phyloP scores from a whole-genome alignment of 495 filamentous ascomycete genomes.

The Penicillium mononematosum region DNA sequence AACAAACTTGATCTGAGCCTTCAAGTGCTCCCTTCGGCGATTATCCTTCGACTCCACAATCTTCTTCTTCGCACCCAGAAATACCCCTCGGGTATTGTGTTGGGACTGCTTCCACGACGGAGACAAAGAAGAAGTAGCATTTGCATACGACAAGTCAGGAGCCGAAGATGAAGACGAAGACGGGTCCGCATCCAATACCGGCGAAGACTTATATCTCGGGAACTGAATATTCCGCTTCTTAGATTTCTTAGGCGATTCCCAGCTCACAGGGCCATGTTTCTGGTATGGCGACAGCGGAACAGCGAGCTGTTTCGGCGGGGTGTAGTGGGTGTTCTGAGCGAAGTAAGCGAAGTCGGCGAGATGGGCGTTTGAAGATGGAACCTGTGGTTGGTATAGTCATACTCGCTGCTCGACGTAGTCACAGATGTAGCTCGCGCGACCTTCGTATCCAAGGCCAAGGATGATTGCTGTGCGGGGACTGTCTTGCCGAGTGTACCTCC shows the following conservation, averaged over 20 bases:
- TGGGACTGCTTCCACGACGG: conserved; percentile 28
- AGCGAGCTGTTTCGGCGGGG: conserved; percentile 31
- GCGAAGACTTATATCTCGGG: conserved; percentile 17
- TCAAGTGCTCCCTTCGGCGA: conserved; percentile 39
- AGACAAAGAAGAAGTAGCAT: conserved; percentile 21
- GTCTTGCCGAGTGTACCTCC: not conserved
- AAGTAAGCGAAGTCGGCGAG: conserved; percentile 9
- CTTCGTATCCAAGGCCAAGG: not conserved
- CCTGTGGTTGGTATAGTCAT: conserved; percentile 11
- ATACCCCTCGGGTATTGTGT: conserved; percentile 30
- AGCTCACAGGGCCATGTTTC: conserved; percentile 37
- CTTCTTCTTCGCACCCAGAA: conserved; percentile 35
- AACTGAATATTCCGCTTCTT: conserved; percentile 31
- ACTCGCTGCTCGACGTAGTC: not conserved
- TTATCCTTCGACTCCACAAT: conserved; percentile 35
- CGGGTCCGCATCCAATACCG: not conserved
- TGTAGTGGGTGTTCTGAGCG: not conserved
- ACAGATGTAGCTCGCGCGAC: not conserved
- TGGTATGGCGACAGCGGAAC: conserved; percentile 40
- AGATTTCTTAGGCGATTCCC: conserved; percentile 37
- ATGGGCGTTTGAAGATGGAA: conserved; percentile 17
- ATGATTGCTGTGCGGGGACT: not conserved
- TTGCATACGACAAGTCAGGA: conserved; percentile 5
- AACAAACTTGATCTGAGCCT: conserved; percentile 46
- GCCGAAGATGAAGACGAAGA: conserved; percentile 6